These are phyloP conservation scores for Trichoderma citrinoviride DNA, from an alignment of 2,329 filamentous ascomycete species.

Conservation along the genomic window DNA sequence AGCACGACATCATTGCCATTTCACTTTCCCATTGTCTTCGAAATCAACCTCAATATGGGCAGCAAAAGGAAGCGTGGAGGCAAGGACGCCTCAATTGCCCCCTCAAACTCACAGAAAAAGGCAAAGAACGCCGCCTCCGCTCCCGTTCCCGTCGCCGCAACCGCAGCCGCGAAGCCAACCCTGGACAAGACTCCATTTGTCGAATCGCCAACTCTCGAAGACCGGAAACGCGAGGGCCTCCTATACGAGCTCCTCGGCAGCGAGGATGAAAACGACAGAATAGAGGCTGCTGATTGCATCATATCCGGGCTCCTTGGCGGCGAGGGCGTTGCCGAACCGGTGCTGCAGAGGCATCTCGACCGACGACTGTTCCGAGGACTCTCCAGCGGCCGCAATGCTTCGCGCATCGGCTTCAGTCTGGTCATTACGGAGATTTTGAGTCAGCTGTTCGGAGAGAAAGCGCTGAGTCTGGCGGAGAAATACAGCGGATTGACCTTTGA, in stretches of 20 bases:
- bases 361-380: conserved; percentile 79
- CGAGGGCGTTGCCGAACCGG: conserved; percentile 49
- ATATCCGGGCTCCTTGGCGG: conserved; percentile 54
- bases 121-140: conserved; percentile 33
- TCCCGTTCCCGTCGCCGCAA: conserved; percentile 23
- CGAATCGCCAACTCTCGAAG: conserved; percentile 50
- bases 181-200: conserved; percentile 46
- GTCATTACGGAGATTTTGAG: conserved; percentile 78
- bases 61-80: conserved; percentile 38
- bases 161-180: conserved; percentile 29
- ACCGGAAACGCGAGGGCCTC: conserved; percentile 56
- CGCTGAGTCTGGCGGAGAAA: conserved; percentile 43
- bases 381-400: conserved; percentile 84
- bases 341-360: conserved; percentile 58
- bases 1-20: conserved; percentile 3
- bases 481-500: conserved; percentile 57
- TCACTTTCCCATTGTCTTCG: conserved; percentile 20
- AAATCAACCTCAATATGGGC: conserved; percentile 30
- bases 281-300: conserved; percentile 58
- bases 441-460: conserved; percentile 60
- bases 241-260: conserved; percentile 62
- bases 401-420: conserved; percentile 83
- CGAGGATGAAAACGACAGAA: conserved; percentile 54
- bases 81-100: conserved; percentile 33
- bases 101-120: conserved; percentile 33